Evolutionary conservation across 305 asterid species (phyloP).

Genomic region (Plantago lanceolata): DNA sequence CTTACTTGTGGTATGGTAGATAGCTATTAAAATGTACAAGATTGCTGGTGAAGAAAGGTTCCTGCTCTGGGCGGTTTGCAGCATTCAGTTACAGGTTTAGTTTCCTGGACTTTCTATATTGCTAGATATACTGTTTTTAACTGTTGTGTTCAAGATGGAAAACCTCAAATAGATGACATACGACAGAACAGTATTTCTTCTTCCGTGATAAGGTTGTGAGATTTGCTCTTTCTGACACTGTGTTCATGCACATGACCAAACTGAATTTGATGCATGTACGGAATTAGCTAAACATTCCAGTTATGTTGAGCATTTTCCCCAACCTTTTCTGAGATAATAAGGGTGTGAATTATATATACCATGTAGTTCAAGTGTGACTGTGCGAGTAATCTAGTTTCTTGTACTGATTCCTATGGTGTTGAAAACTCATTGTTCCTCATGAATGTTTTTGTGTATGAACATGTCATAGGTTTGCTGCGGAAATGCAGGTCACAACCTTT

Average conservation of each 20-base stretch:
- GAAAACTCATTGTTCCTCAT: conserved; percentile 10
- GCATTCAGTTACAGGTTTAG: conserved; percentile 93
- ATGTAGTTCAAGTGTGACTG: conserved; percentile 4
- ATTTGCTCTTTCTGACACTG: neutral
- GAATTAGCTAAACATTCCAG: conserved; percentile 10
- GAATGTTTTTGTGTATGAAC: conserved; percentile 28
- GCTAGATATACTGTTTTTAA: neutral
- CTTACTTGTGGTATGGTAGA: conserved; percentile 36
- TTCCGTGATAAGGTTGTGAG: too few species aligned
- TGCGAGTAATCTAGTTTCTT: conserved; percentile 13
- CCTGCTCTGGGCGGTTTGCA: conserved; percentile 97
- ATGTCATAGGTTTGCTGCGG: conserved; percentile 69
- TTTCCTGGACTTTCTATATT: conserved; percentile 13
- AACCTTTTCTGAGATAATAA: conserved; percentile 13
- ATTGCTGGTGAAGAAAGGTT: conserved; percentile 82
- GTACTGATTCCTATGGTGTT: conserved; percentile 6
- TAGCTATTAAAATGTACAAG: conserved; percentile 96
- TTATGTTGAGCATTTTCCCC: conserved; percentile 11
- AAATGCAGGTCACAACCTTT: conserved; percentile 73
- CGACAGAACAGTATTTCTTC: too few species aligned
- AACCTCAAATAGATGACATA: neutral
- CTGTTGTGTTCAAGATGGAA: neutral
- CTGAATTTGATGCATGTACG: neutral
- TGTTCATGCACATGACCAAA: neutral
- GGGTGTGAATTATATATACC: conserved; percentile 3